Percentiles rank a stretch among this genome's conserved stretches.
phyloP scores from a whole-genome alignment of 768 basidiomycete species.

The Tricholoma furcatifolium region DNA sequence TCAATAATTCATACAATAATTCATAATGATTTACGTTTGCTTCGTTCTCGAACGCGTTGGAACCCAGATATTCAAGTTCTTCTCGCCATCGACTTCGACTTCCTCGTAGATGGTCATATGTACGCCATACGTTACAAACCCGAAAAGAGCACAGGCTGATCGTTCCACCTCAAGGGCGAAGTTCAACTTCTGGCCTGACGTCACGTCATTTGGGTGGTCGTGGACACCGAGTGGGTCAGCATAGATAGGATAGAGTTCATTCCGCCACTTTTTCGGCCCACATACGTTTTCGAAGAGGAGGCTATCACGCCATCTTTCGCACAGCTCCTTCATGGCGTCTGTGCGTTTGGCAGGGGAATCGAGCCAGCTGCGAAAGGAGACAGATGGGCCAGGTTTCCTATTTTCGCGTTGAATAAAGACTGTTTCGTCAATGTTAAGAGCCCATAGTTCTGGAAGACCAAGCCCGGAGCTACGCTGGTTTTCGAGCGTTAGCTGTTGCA shows the following conservation, averaged over 20 bases:
- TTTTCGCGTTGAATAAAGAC: constrained; percentile 17
- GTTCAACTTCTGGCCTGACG: constrained; percentile 41
- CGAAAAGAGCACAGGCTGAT: constrained; percentile 85
- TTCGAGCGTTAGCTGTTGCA: constrained; percentile 54
- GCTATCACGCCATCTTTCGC: constrained; percentile 73
- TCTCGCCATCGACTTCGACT: constrained; percentile 29
- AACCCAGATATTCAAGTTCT: constrained; percentile 72
- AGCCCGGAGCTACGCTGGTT: constrained; percentile 33
- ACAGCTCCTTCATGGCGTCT: constrained; percentile 59
- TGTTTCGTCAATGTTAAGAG: constrained; percentile 31
- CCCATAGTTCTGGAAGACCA: constrained; percentile 38
- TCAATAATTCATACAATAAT: not conserved
- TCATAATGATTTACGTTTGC: constrained; percentile 62
- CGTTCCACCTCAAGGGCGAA: constrained; percentile 90
- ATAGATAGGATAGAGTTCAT: constrained; percentile 81
- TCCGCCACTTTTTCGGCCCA: constrained; percentile 79
- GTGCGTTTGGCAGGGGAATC: constrained; percentile 61
- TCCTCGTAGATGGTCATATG: constrained; percentile 81
- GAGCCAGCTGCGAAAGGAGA: constrained; percentile 52
- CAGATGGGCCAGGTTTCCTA: constrained; percentile 29
- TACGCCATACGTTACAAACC: constrained; percentile 87
- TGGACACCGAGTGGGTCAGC: constrained; percentile 62
- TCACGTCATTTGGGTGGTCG: constrained; percentile 40
- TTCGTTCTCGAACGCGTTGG: constrained; percentile 85
- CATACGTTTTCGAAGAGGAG: constrained; percentile 63